Evolutionary conservation across 108 stramenopile species (phyloP).

Genomic region (Epipyxis sp.): DNA sequence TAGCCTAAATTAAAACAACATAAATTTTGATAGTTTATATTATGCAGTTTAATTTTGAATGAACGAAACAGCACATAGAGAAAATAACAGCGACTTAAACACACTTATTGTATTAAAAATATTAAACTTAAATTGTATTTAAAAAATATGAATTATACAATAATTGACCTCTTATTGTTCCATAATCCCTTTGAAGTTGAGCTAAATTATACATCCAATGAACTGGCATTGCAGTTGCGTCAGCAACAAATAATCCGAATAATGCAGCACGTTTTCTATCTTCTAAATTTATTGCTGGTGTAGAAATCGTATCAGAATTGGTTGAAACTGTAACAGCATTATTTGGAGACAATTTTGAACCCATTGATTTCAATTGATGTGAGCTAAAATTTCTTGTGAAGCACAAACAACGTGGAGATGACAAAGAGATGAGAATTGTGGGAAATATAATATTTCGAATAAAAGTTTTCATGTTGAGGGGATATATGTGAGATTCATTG

Average conservation of each 20-base stretch:
- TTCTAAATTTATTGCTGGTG: neutral
- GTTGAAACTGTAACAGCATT: neutral
- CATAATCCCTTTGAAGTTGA: constrained; percentile 19
- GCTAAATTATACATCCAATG: constrained; percentile 22
- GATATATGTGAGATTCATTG: too few species aligned
- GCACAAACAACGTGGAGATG: neutral
- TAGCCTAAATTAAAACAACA: too few species aligned
- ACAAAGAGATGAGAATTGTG: neutral
- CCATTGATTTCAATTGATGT: neutral
- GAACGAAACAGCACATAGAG: too few species aligned
- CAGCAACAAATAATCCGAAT: neutral
- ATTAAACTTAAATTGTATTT: too few species aligned
- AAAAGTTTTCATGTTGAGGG: too few species aligned
- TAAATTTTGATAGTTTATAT: too few species aligned
- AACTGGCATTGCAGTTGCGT: constrained; percentile 18
- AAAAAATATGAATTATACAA: too few species aligned
- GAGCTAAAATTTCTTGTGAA: neutral
- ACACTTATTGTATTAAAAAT: too few species aligned
- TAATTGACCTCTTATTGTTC: constrained; percentile 2
- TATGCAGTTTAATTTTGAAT: too few species aligned
- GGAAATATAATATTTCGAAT: too few species aligned
- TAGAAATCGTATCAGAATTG: neutral
- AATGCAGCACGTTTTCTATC: neutral
- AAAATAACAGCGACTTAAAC: too few species aligned
- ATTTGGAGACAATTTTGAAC: neutral